Base-by-base conservation (phyloP, 805 yeast species). In the Pichia deserticola region DNA sequence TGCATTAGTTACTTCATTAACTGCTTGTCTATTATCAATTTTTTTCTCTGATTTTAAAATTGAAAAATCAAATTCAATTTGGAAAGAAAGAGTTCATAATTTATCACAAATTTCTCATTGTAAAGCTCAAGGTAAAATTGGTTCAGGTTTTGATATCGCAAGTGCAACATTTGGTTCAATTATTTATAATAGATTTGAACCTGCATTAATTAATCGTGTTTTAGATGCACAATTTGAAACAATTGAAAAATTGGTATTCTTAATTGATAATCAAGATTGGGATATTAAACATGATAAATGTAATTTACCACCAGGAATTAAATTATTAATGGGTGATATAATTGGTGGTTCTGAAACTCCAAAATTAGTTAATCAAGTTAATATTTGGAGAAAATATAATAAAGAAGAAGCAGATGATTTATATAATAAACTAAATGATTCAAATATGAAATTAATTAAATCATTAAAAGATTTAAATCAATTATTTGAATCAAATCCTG, bases 131-230 rank as follows among this genome's bases (percentile, higher is more conserved):
- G 87, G 88, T 34, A 93, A 93, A 65, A 82, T 93, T 29, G 99
- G 99, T 0, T 89, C 97, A 4, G 99, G 99, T 0, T 93, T 93
- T 66, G 99, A 93, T 63, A 95, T 93, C 40, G 98, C 96, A 0
- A 84, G 97, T 29, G 99, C 99, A 0, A 84, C 87, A 0, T 92
- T 76, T 65, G 99, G 99, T 1, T 86, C 96, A 0, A 84, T 90
- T 42, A 74, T 82, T 6, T 93, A 93, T 65, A 74, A 78, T 41
- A 72, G 99, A 52, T 93, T 93, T 60, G 69, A 73, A 3, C 87
- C 95, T 0, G 64, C 57, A 7, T 52, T 79, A 36, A 77, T 79
- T 44, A 71, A 62, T 33, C 53, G 56, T 11, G 49, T 60, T 1
- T 52, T 65, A 5, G 47, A 55, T 5, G 38, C 41, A 4, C 28